Percentiles rank a stretch among this genome's conserved stretches.
Conservation (phyloP, 257 asterid species). For the Solanum rostratum region DNA sequence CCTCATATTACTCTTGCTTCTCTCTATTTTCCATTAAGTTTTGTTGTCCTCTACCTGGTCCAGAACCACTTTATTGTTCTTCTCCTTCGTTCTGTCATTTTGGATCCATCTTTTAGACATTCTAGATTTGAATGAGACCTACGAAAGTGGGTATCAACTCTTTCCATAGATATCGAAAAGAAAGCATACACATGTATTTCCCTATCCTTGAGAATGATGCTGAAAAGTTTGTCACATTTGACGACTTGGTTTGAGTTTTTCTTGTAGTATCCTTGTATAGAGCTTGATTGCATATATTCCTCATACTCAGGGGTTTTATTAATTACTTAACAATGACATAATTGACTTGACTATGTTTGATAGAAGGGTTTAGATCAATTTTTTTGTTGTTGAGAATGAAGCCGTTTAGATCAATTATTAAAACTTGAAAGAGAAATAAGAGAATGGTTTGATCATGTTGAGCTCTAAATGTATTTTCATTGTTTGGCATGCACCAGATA, state of each 20-base stretch:
- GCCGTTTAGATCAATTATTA: background rate
- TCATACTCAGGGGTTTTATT: background rate
- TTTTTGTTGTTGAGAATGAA: background rate
- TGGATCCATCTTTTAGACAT: background rate
- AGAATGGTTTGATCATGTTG: background rate
- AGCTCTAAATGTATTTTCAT: background rate
- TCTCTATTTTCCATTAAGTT: background rate
- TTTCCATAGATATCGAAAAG: background rate
- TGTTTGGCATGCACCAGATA: conserved; percentile 29
- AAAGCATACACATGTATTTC: background rate
- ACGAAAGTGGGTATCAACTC: background rate
- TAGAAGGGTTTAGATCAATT: background rate
- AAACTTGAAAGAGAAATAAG: background rate
- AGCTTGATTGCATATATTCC: background rate
- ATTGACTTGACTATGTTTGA: background rate
- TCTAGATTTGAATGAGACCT: background rate
- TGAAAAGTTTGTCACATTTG: background rate
- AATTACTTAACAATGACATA: background rate
- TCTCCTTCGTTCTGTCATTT: background rate
- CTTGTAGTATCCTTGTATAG: background rate
- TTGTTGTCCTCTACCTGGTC: background rate
- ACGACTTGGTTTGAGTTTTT: background rate
- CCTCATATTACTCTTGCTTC: background rate
- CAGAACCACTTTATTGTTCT: background rate
- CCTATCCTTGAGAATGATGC: background rate